Evolutionary conservation across 2,329 filamentous ascomycete species (phyloP), one percentile per base, ranked within the genome.

Genomic region (Claviceps arundinis): DNA sequence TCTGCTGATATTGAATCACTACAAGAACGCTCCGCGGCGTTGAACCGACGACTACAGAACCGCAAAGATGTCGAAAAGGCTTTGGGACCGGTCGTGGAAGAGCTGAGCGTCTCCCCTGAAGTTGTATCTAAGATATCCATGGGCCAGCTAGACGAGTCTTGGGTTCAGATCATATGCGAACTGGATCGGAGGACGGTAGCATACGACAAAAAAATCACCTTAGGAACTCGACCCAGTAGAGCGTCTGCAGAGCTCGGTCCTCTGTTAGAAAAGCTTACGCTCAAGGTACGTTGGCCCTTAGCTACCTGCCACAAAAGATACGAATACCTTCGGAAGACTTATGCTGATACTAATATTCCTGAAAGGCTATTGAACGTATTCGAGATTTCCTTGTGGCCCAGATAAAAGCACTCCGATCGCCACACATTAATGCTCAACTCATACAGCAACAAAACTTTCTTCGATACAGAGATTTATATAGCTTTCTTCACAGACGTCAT

Each of bases 341-440:
- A 19, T 3, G 4, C 7, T 22, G 22, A 19, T 37, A 13, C 47
- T 52, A 42, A 54, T 59, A 44, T 56, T 55, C 37, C 13, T 16
- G 14, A 30, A 47, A 86, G 82, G 91, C 90, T n/a, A 76, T 95
- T 30, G 89, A 96, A 68, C 82, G 93, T 52, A 95, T 97, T 65
- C 80, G 94, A 54, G 93, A 98, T 66, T 94, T 95, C 62, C 76
- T 98, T 40, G 93, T 98, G 13, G 80, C 87, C 16, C 91, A 97
- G 65, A 93, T 98, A 65, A 95, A 95, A 68, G 88, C 90, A 4
- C 73, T 98, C 50, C 82, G 93, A 52, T 95, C 91, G 26, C 93
- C 93, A 14, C 93, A 91, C 61, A 95, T 97, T 66, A 97, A 98
- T 65, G 89, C 91, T 2, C 93, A 98, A 65, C 85, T 97, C 53